Evolutionary conservation across 208 protist species (phyloP).

Genomic region (Balamuthia mandrillaris): DNA sequence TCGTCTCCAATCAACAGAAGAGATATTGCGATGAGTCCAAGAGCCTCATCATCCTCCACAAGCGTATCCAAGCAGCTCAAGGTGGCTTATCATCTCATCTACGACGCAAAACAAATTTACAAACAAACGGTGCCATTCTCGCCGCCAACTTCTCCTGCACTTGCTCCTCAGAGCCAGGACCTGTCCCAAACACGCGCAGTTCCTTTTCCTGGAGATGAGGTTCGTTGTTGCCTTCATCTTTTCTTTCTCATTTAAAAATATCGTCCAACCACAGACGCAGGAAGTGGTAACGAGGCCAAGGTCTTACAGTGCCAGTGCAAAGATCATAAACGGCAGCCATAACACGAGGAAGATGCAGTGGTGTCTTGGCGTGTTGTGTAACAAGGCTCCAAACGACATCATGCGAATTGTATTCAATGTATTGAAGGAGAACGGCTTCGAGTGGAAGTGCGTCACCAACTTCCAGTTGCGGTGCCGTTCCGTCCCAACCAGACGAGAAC

Average conservation of each 20-base stretch:
- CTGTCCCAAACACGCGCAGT: background rate
- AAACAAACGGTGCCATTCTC: background rate
- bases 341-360: too few species aligned
- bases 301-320: too few species aligned
- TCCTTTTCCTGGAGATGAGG: background rate
- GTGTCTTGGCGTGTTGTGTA: too few species aligned
- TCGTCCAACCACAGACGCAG: background rate
- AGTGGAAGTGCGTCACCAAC: background rate
- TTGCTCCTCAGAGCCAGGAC: background rate
- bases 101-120: background rate
- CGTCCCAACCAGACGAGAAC: background rate
- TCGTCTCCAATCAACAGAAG: too few species aligned
- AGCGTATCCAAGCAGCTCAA: conserved; percentile 5
- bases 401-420: too few species aligned
- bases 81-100: conserved; percentile 24
- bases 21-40: too few species aligned
- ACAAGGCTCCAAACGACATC: too few species aligned
- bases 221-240: background rate
- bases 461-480: background rate
- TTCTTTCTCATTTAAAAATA: background rate
- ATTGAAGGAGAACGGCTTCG: too few species aligned
- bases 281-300: conserved; percentile 20
- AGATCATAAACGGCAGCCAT: too few species aligned
- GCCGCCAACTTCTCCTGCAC: background rate
- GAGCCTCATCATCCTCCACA: background rate